phyloP scores from a whole-genome alignment of 108 stramenopile genomes.

The Parmales sp. region DNA sequence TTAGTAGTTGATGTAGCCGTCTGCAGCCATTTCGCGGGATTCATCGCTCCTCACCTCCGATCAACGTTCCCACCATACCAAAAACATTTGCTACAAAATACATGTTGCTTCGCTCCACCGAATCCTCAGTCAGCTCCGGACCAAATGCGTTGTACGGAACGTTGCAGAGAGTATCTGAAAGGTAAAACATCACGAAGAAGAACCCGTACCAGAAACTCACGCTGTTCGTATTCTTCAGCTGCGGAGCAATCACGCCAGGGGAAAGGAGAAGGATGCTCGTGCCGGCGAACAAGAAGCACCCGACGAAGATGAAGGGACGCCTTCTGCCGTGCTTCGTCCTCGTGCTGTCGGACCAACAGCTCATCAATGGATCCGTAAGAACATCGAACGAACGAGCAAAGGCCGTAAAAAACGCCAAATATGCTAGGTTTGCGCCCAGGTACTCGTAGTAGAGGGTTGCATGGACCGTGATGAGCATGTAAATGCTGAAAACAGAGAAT shows the following conservation, averaged over 20 bases:
- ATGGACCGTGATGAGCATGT: constrained; percentile 24
- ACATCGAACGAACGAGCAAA: constrained; percentile 21
- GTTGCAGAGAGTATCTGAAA: constrained; percentile 20
- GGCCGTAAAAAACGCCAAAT: constrained; percentile 25
- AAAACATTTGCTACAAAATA: constrained; percentile 17
- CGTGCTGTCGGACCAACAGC: constrained; percentile 18
- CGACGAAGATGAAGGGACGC: constrained; percentile 15
- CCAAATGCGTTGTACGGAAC: constrained; percentile 25
- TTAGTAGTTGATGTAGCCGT: too few species aligned
- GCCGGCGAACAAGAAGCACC: constrained; percentile 17
- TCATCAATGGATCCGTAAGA: constrained; percentile 26
- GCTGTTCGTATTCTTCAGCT: background rate
- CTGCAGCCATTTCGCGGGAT: too few species aligned
- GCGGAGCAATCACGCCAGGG: constrained; percentile 2
- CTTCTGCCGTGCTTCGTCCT: constrained; percentile 15
- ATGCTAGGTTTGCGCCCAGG: constrained; percentile 19
- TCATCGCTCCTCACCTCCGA: too few species aligned
- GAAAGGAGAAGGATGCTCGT: constrained; percentile 13
- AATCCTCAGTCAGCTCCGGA: constrained; percentile 22
- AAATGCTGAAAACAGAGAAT: constrained; percentile 15
- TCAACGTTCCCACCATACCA: constrained; percentile 18
- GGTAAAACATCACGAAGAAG: constrained; percentile 22
- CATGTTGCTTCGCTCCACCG: constrained; percentile 12
- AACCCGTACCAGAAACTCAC: constrained; percentile 20
- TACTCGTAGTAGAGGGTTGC: constrained; percentile 20